A percentile compares a stretch with the other conserved stretches of the same genome.
These are phyloP conservation scores for Sophora flavescens DNA, from an alignment of 306 rosid genomes.

Conservation along the genomic window DNA sequence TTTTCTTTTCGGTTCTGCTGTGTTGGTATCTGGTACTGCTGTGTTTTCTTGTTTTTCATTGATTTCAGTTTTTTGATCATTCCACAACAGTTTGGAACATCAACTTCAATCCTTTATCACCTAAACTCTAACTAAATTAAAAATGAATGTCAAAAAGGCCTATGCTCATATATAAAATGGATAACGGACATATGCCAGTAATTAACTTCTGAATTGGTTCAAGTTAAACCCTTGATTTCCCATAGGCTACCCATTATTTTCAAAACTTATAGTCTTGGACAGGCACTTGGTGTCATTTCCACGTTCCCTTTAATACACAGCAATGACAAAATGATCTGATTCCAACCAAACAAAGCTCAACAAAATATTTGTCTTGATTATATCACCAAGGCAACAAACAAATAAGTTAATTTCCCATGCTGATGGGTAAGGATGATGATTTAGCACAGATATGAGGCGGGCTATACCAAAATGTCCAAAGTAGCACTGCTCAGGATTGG, in stretches of 20 bases:
- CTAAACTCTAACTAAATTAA: neutral
- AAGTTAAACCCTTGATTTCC: conserved; percentile 23
- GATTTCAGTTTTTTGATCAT: no score
- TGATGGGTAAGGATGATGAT: neutral
- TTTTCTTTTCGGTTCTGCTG: no score
- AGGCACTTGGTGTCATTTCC: neutral
- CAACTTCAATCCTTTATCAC: neutral
- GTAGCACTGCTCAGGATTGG: neutral
- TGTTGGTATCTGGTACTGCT: no score
- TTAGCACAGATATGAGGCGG: neutral
- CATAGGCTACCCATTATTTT: neutral
- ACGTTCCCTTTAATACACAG: neutral
- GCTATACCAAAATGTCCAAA: neutral
- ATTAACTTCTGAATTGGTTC: neutral
- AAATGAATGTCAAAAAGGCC: neutral
- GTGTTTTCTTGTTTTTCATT: no score
- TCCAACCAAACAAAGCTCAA: conserved; percentile 29
- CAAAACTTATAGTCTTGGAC: neutral
- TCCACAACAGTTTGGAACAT: neutral
- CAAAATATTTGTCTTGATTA: neutral
- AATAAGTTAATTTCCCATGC: neutral
- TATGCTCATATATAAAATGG: conserved; percentile 6
- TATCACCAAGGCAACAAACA: neutral
- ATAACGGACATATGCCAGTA: neutral
- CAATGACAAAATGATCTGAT: conserved; percentile 11